A percentile compares a stretch with the other conserved stretches of the same genome.
Conservation (phyloP, 768 basidiomycete species). For the Boletus reticulatus region DNA sequence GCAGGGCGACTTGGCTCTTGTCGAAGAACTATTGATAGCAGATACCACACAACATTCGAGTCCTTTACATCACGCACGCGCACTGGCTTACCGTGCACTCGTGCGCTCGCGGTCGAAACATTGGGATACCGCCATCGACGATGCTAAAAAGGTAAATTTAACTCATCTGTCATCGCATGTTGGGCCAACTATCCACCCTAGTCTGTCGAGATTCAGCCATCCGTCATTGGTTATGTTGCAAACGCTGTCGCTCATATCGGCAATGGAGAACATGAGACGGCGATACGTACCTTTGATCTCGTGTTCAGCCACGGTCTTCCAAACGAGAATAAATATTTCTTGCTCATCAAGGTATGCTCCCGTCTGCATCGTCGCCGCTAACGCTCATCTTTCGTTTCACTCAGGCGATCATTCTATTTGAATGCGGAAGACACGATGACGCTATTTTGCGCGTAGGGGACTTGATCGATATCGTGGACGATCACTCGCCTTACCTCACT, state of each 20-base stretch:
- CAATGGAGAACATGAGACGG: neutral
- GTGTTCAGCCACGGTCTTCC: neutral
- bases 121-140: neutral
- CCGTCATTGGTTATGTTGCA: conserved; percentile 11
- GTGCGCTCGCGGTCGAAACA: neutral
- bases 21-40: conserved; percentile 1
- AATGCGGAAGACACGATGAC: neutral
- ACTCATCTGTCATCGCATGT: accelerated
- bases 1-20: neutral
- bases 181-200: neutral
- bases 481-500: no score
- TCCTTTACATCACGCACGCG: neutral
- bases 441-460: no score
- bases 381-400: no score
- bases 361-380: neutral
- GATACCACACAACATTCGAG: neutral
- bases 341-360: conserved; percentile 5
- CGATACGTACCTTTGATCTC: conserved; percentile 1
- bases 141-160: conserved; percentile 1
- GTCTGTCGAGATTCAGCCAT: conserved; percentile 7
- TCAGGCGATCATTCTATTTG: conserved; percentile 1
- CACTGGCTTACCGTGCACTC: conserved; percentile 3
- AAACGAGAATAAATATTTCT: neutral
- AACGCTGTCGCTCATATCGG: neutral
- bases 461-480: no score